Conservation (phyloP, 2,329 filamentous ascomycete genomes). For the Nothopassalora personata region DNA sequence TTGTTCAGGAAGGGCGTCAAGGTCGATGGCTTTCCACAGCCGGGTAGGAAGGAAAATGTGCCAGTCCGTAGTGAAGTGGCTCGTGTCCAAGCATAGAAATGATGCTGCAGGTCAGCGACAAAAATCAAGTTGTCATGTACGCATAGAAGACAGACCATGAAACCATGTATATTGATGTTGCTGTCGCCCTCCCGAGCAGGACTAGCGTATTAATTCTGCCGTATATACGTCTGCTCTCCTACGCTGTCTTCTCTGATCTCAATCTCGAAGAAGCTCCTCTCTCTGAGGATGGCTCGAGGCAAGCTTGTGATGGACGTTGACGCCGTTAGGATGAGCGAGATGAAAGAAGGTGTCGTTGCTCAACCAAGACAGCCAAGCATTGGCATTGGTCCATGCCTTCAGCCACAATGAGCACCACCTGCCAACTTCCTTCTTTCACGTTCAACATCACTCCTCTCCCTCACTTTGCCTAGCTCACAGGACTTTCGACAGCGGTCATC, state of each 20-base stretch:
- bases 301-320: not conserved
- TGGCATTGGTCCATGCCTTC: not conserved
- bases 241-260: not conserved
- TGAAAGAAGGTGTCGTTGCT: not conserved
- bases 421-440: not conserved
- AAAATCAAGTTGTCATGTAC: not conserved
- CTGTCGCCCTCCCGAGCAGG: not conserved
- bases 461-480: not conserved
- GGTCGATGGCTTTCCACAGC: constrained; percentile 33
- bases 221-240: not conserved
- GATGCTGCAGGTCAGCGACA: not conserved
- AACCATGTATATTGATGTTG: not conserved
- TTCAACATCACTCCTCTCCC: not conserved
- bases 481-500: too few species aligned
- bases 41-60: constrained; percentile 33
- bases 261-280: too few species aligned
- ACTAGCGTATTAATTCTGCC: not conserved
- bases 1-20: constrained; percentile 57
- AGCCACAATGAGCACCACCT: not conserved
- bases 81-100: constrained; percentile 19
- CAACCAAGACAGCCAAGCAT: not conserved
- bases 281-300: not conserved
- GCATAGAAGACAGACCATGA: not conserved
- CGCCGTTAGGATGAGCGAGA: not conserved
- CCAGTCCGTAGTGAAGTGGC: constrained; percentile 36